Evolutionary conservation across 176 grass and related monocot genomes (phyloP).

Genomic region (Triticum dicoccoides): DNA sequence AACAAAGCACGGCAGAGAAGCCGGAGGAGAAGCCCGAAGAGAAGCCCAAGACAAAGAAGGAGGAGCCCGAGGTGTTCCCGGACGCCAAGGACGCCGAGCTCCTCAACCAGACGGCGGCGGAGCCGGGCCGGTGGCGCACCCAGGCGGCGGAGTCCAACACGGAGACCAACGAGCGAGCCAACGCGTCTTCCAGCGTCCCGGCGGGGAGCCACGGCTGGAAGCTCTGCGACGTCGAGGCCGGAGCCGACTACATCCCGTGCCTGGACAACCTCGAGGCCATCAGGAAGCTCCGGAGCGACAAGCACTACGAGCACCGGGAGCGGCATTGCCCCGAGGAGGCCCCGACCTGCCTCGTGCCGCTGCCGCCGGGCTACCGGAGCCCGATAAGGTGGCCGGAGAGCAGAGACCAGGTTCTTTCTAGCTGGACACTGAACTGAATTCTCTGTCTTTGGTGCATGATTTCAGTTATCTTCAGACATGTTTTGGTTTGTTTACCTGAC

Average conservation of each 20-base stretch:
- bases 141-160: slow-evolving; percentile 59
- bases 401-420: slow-evolving; percentile 58
- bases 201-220: slow-evolving; percentile 42
- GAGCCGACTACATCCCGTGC: slow-evolving; percentile 82
- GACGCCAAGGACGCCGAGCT: slow-evolving; percentile 43
- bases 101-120: slow-evolving; percentile 47
- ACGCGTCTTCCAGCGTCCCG: neutral
- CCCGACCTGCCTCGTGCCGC: slow-evolving; percentile 63
- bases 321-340: slow-evolving; percentile 64
- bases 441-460: neutral
- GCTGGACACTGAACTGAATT: neutral
- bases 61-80: slow-evolving; percentile 44
- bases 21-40: slow-evolving; percentile 1
- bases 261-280: slow-evolving; percentile 79
- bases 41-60: neutral
- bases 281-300: slow-evolving; percentile 61
- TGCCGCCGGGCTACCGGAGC: slow-evolving; percentile 54
- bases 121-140: slow-evolving; percentile 42
- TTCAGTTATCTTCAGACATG: neutral
- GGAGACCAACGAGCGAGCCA: slow-evolving; percentile 38
- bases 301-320: slow-evolving; percentile 87
- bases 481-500: slow-evolving; percentile 24
- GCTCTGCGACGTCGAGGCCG: slow-evolving; percentile 53
- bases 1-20: neutral
- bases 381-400: slow-evolving; percentile 70